Conservation (phyloP, 768 basidiomycete species). For the Leucogyrophana mollusca region DNA sequence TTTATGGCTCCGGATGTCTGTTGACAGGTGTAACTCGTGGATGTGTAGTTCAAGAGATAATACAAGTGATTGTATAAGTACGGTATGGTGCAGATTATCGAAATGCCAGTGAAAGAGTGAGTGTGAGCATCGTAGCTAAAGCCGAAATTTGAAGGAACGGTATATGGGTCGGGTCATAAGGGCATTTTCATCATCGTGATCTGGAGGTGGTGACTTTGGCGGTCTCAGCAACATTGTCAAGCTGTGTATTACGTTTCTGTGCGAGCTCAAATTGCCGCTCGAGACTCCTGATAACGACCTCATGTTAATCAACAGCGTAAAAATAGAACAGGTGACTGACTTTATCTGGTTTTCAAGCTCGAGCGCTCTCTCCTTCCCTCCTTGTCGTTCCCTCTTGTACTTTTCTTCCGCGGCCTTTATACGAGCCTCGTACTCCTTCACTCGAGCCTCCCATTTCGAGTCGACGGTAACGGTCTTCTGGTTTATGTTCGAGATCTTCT, state of each 20-base stretch:
- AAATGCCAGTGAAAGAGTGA: no score
- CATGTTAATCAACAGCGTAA: neutral
- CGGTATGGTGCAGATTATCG: no score
- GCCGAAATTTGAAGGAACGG: no score
- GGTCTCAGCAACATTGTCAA: constrained; percentile 31
- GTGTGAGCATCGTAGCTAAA: no score
- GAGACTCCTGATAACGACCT: constrained; percentile 52
- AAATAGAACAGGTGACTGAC: constrained; percentile 38
- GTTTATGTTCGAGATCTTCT: constrained; percentile 74
- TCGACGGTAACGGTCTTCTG: constrained; percentile 73
- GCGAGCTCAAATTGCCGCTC: constrained; percentile 78
- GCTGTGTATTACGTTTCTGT: constrained; percentile 58
- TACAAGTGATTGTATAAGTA: no score
- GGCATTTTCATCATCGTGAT: neutral
- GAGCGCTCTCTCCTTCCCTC: constrained; percentile 79
- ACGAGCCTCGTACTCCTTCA: constrained; percentile 86
- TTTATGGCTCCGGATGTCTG: no score
- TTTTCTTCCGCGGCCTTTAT: constrained; percentile 85
- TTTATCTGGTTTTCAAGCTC: constrained; percentile 73
- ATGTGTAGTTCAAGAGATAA: no score
- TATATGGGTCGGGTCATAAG: no score
- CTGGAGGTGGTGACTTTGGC: constrained; percentile 12
- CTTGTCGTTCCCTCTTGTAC: constrained; percentile 91
- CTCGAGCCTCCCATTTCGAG: constrained; percentile 91
- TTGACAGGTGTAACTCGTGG: no score